phyloP scores from a whole-genome alignment of 495 filamentous ascomycete species.

The Penicillium cataractarum region DNA sequence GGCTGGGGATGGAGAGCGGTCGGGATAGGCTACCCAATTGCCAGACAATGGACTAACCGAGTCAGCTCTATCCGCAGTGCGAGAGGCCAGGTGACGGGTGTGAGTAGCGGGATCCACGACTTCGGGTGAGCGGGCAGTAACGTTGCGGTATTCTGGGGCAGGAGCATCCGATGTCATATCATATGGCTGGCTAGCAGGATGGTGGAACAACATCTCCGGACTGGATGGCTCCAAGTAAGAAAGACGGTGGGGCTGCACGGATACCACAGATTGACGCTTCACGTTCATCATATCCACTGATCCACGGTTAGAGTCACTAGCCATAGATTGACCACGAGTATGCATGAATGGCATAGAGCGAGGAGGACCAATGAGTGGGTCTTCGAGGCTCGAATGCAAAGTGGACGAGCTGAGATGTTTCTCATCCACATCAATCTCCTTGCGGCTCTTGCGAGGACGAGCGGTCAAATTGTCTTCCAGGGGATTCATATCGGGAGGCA shows the following conservation, averaged over 20 bases:
- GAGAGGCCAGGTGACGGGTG: slow-evolving; percentile 28
- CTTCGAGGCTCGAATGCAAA: slow-evolving; percentile 61
- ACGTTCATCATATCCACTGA: slow-evolving; percentile 27
- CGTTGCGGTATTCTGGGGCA: slow-evolving; percentile 33
- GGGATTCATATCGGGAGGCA: slow-evolving; percentile 93
- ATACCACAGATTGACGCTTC: slow-evolving; percentile 28
- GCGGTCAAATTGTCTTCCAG: slow-evolving; percentile 84
- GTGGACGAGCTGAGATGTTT: slow-evolving; percentile 56
- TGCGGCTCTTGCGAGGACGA: slow-evolving; percentile 69
- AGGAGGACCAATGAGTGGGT: slow-evolving; percentile 58
- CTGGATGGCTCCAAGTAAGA: slow-evolving; percentile 45
- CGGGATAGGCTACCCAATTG: slow-evolving; percentile 66
- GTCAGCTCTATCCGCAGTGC: slow-evolving; percentile 35
- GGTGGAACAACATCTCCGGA: slow-evolving; percentile 36
- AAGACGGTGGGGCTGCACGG: slow-evolving; percentile 26
- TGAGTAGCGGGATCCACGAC: slow-evolving; percentile 22
- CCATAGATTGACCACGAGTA: slow-evolving; percentile 63
- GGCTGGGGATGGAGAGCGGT: slow-evolving; percentile 51
- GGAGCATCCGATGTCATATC: slow-evolving; percentile 34
- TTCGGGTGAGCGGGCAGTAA: slow-evolving; percentile 23
- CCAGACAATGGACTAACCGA: slow-evolving; percentile 51
- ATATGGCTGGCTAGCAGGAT: slow-evolving; percentile 27
- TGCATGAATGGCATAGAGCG: slow-evolving; percentile 76
- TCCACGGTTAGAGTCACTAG: slow-evolving; percentile 36
- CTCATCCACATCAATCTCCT: slow-evolving; percentile 69